Conservation (phyloP, 495 filamentous ascomycete species). For the Aspergillus olivimuriae region DNA sequence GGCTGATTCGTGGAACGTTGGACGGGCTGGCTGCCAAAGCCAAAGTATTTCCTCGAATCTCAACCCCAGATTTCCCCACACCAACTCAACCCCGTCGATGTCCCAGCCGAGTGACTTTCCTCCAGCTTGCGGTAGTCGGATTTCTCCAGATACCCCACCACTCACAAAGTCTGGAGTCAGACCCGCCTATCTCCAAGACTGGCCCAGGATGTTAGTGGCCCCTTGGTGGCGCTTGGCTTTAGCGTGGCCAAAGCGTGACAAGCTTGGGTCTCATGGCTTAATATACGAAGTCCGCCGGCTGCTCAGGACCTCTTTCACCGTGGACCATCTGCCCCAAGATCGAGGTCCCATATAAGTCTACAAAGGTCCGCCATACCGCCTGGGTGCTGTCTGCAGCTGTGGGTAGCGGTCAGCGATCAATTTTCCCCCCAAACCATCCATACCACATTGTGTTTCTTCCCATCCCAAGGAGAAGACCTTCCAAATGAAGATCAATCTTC, state of each 20-base stretch:
- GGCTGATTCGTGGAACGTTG: conserved; percentile 34
- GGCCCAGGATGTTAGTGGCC: conserved; percentile 16
- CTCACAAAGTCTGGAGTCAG: conserved; percentile 19
- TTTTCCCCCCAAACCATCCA: too few relatives aligned
- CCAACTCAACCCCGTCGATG: not conserved
- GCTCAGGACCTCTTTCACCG: not conserved
- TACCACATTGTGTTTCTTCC: not conserved
- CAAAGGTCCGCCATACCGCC: too few relatives aligned
- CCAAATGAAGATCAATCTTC: not conserved
- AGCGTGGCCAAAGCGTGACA: conserved; percentile 9
- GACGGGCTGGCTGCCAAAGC: conserved; percentile 9
- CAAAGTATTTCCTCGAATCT: conserved; percentile 35
- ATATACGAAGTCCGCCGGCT: too few relatives aligned
- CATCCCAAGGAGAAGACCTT: not conserved
- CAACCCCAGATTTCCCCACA: conserved; percentile 23
- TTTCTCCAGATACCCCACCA: conserved; percentile 24
- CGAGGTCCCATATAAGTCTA: too few relatives aligned
- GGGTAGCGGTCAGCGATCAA: too few relatives aligned
- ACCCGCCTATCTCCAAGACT: conserved; percentile 11
- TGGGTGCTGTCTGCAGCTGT: too few relatives aligned
- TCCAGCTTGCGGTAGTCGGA: conserved; percentile 5
- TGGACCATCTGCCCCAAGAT: too few relatives aligned
- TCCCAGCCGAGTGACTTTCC: not conserved
- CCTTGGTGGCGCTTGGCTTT: conserved; percentile 9
- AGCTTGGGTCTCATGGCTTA: conserved; percentile 5